Base-by-base conservation (phyloP, 2,329 filamentous ascomycete species). In the Arthrobotrys sinensis region DNA sequence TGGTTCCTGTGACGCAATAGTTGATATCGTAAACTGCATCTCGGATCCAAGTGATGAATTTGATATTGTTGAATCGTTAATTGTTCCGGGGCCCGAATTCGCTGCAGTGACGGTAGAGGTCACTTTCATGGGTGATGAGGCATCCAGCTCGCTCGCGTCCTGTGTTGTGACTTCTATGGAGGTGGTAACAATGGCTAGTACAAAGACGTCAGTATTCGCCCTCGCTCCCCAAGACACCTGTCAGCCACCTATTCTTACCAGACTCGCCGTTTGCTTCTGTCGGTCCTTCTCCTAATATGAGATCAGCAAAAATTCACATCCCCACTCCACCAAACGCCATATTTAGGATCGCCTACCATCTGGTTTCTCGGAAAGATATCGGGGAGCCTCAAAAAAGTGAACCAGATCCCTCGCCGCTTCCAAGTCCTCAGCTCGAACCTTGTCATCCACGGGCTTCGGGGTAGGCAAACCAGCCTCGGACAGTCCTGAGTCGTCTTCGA, bases 321-420 rank as follows among this genome's bases (percentile, higher is more conserved):
- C 16, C 16, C 7, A 16, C 7, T 16, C 46, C 10, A 66, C 16
- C 16, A 57, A 60, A 48, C n/a, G 8, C 55, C 64, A 34, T 6
- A 16, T 11, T 57, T 45, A 32, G 67, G 48, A 16, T 70, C 66
- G 48, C 73, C 21, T 77, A 77, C 73, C 66, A 48, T 77, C 73
- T n/a, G 53, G 50, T 63, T 77, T 77, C 66, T 77, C 73, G 24
- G 73, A 77, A 50, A 77, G 40, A 55, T 77, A 70, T 60, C 73
- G 57, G 16, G 73, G 73, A 55, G 73, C 73, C 53, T 70, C 73
- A 40, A 77, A 77, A 63, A 77, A 77, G 60, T 77, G 73, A n/a
- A 77, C 73, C 34, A 77, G 38, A 63, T 77, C 73, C 60, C 73
- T 66, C 4, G 73, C 73, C 19, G 73, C 73, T 53, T 77, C 73